Conservation (phyloP, 2,329 filamentous ascomycete genomes). For the Colletotrichum tamarilloi region DNA sequence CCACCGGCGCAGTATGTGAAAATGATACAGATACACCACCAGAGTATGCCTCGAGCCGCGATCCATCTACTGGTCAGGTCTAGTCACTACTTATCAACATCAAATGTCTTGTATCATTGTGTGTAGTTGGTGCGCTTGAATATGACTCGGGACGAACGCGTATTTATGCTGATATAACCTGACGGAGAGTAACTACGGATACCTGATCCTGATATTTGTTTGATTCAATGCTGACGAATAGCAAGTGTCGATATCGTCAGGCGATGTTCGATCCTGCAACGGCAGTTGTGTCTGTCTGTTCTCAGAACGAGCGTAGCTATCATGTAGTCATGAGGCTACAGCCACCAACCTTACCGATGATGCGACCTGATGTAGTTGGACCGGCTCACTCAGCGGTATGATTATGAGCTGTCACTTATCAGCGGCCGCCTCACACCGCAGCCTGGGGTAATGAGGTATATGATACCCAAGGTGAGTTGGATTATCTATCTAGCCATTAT, state of each 20-base stretch:
- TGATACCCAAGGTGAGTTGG: neutral
- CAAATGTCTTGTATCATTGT: neutral
- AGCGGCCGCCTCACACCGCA: neutral
- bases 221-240: neutral
- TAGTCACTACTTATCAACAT: neutral
- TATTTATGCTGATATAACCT: neutral
- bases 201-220: neutral
- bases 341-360: neutral
- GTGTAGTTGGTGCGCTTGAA: neutral
- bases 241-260: neutral
- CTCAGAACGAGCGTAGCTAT: neutral
- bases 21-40: neutral
- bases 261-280: neutral
- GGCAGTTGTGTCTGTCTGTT: neutral
- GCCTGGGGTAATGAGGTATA: neutral
- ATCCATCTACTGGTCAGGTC: neutral
- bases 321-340: constrained; percentile 5
- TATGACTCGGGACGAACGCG: neutral
- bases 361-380: neutral
- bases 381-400: constrained; percentile 16
- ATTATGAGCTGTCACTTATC: constrained; percentile 32
- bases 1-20: neutral
- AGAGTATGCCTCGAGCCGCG: neutral
- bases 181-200: neutral
- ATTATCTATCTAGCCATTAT: neutral